A percentile compares a stretch with the other conserved stretches of the same genome.
These are phyloP conservation scores for Vararia minispora DNA, from an alignment of 768 basidiomycete genomes.

Conservation along the genomic window DNA sequence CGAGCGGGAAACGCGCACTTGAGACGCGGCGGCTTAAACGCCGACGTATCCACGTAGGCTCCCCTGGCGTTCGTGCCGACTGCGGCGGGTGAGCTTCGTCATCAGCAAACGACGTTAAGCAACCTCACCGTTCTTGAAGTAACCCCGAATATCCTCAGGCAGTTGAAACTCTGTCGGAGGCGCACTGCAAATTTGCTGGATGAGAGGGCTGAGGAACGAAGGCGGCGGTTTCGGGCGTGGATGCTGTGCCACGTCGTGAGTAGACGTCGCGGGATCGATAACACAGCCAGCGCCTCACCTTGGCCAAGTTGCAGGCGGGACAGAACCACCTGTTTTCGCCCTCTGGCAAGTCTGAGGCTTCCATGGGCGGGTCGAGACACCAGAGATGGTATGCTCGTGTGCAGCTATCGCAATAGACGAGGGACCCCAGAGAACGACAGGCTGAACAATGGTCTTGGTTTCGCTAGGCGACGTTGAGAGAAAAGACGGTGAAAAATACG, in stretches of 20 bases:
- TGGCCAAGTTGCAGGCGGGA: slow-evolving; percentile 53
- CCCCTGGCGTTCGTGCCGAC: slow-evolving; percentile 75
- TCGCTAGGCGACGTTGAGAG: slow-evolving; percentile 21
- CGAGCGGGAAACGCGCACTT: slow-evolving; percentile 54
- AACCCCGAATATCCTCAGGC: slow-evolving; percentile 71
- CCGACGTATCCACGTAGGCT: slow-evolving; percentile 72
- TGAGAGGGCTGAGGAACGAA: slow-evolving; percentile 60
- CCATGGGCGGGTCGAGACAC: slow-evolving; percentile 95
- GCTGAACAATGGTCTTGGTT: slow-evolving; percentile 85
- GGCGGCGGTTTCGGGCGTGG: slow-evolving; percentile 56
- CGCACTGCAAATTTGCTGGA: slow-evolving; percentile 52
- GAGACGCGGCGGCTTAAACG: slow-evolving; percentile 62
- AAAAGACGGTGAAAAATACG: slow-evolving; percentile 13
- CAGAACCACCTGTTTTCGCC: slow-evolving; percentile 67
- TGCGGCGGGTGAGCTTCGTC: slow-evolving; percentile 21
- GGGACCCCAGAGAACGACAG: slow-evolving; percentile 69
- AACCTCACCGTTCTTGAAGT: slow-evolving; percentile 77
- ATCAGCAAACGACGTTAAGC: not conserved
- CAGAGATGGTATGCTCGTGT: slow-evolving; percentile 92
- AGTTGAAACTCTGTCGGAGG: slow-evolving; percentile 80
- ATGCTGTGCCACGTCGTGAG: slow-evolving; percentile 30
- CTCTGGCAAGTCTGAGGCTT: slow-evolving; percentile 77
- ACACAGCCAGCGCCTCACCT: slow-evolving; percentile 31
- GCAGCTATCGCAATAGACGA: slow-evolving; percentile 97
- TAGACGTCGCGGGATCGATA: slow-evolving; percentile 5